These are phyloP conservation scores for Staphylotrichum tortipilum DNA, from an alignment of 495 filamentous ascomycete genomes.

Conservation along the genomic window DNA sequence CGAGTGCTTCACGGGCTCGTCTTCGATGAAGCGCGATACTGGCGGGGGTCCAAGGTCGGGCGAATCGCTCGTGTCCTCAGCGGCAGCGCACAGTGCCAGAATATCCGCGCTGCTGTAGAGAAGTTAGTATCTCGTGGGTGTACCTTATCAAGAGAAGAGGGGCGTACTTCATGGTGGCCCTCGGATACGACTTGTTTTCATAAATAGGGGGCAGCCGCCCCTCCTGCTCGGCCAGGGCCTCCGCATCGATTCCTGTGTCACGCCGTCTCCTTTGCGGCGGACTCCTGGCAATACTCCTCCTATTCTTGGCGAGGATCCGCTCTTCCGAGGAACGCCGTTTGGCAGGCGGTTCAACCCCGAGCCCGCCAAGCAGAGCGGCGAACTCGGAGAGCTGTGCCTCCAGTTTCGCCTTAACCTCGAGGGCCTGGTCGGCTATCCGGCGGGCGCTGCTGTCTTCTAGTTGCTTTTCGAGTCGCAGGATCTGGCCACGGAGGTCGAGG, in stretches of 20 bases:
- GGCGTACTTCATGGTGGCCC: constrained; percentile 65
- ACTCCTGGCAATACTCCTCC: constrained; percentile 26
- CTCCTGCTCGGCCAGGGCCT: constrained; percentile 47
- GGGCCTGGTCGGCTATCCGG: constrained; percentile 52
- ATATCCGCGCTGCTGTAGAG: constrained; percentile 32
- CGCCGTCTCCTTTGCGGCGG: constrained; percentile 37
- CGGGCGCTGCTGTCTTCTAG: constrained; percentile 41
- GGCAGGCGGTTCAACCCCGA: constrained; percentile 45
- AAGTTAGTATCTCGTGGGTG: constrained; percentile 6
- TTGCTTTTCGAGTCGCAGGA: constrained; percentile 64
- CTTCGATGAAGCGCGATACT: constrained; percentile 54
- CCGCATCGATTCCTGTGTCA: constrained; percentile 42
- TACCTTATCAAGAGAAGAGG: no score
- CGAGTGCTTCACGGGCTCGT: constrained; percentile 51
- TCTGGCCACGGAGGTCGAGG: constrained; percentile 68
- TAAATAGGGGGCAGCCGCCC: constrained; percentile 70
- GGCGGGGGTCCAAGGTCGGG: constrained; percentile 60
- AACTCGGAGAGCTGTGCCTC: constrained; percentile 63
- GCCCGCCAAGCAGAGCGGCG: constrained; percentile 50
- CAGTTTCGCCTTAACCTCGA: constrained; percentile 59
- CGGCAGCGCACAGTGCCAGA: constrained; percentile 41
- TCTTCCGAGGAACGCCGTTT: constrained; percentile 31
- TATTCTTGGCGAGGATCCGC: constrained; percentile 22
- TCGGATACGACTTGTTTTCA: constrained; percentile 71
- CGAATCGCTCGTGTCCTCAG: constrained; percentile 45